Evolutionary conservation across 2,329 filamentous ascomycete genomes (phyloP), one percentile per base, ranked within the genome.

Genomic region (Orbilia brochopaga): DNA sequence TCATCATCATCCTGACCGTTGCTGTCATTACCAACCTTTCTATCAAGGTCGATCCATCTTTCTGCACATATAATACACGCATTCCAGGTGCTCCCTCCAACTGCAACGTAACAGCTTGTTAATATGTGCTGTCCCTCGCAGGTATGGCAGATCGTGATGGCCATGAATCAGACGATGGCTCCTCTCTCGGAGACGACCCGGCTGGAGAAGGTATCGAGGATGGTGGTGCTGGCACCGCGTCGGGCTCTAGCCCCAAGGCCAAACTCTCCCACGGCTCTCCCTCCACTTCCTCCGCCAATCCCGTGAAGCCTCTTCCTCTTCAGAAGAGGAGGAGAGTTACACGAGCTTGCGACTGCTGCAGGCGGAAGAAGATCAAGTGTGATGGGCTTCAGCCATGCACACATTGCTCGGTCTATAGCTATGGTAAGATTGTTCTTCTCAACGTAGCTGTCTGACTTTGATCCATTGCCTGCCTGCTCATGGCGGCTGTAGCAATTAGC

Each of bases 361-460:
- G 90, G 65, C 85, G 90, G 75, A 93, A 93, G 79, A 93, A 93
- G 80, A 93, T 93, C 77, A 93, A 92, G 79, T 93, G 90, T 76
- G 90, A 92, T 79, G 90, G 90, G 75, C 91, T 92, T 79, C 90
- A 92, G 78, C 90, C 90, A 8, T 94, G 90, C 80, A 97, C 92
- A 0, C 94, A 97, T 80, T 99, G 94, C 80, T 96, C 92, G 10
- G 92, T 97, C 55, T 99, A 99, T 80, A 97, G 92, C 79, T 99
- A 99, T 83, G 93, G 94, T 97, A 84, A 78, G 84, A 48, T 19
- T 76, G 32, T 65, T 42, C 60, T 66, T 23, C 30, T 56, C 58
- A 62, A 57, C 63, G 42, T 58, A 19, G 23, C 44, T 6, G 42
- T 19, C 37, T 50, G 21, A 13, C 32, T 32, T 11, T 23, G 17